Evolutionary conservation across 306 rosid genomes (phyloP).

Genomic region (Fragaria ananassa): DNA sequence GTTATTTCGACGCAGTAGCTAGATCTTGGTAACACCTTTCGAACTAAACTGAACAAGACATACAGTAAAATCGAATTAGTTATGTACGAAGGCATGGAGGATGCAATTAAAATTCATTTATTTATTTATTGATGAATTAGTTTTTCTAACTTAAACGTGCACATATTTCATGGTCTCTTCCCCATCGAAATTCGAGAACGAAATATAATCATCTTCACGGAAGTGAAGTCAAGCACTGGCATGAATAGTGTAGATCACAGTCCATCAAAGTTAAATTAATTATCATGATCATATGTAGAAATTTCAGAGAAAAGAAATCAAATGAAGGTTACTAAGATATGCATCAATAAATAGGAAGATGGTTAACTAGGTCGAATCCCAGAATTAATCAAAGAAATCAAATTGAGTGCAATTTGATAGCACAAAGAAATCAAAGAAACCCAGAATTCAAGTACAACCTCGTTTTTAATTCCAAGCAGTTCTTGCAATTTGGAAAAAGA

Average conservation of each 20-base stretch:
- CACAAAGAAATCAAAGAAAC: not conserved
- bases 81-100: not conserved
- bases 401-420: not conserved
- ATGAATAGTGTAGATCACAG: not conserved
- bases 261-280: not conserved
- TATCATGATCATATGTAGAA: not conserved
- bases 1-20: constrained; percentile 3
- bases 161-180: not conserved
- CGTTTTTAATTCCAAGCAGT: not conserved
- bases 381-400: not conserved
- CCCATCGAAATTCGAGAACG: not conserved
- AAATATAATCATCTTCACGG: not conserved
- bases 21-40: not conserved
- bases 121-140: not conserved
- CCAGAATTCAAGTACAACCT: not conserved
- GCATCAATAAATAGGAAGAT: not conserved
- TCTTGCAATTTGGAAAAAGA: not conserved
- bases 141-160: not conserved
- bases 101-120: not conserved
- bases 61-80: not conserved
- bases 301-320: not conserved
- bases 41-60: not conserved
- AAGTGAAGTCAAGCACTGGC: not conserved
- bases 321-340: not conserved
- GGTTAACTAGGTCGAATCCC: not conserved